Conservation (phyloP, 2,329 filamentous ascomycete genomes). For the Xylaria sp. region DNA sequence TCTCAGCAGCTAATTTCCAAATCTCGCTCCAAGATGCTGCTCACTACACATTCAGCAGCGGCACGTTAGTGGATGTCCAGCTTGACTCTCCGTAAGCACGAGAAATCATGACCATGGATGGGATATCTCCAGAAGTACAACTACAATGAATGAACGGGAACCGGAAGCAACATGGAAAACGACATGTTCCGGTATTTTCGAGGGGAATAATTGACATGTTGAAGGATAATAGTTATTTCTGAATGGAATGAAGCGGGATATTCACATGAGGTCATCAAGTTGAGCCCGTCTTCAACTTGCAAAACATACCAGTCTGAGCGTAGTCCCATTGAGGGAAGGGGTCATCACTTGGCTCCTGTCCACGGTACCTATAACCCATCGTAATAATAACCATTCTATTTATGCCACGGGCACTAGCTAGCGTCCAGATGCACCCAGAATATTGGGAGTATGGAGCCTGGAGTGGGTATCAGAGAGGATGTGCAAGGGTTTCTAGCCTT, state of each 20-base stretch:
- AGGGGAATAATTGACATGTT: neutral
- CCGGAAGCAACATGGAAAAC: neutral
- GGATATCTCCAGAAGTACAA: neutral
- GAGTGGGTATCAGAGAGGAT: constrained; percentile 44
- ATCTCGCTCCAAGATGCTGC: constrained; percentile 39
- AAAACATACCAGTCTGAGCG: constrained; percentile 1
- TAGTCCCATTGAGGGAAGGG: constrained; percentile 18
- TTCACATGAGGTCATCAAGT: constrained; percentile 8
- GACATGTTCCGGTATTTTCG: neutral
- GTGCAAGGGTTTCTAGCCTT: constrained; percentile 49
- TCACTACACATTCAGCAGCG: constrained; percentile 18
- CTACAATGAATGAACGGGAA: neutral
- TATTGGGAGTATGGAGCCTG: constrained; percentile 49
- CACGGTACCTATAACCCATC: constrained; percentile 26
- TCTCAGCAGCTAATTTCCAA: constrained; percentile 43
- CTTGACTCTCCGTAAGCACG: constrained; percentile 36
- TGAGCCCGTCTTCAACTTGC: constrained; percentile 1
- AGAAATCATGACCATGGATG: constrained; percentile 18
- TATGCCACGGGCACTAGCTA: constrained; percentile 36
- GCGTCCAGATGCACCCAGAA: constrained; percentile 46
- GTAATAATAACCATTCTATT: constrained; percentile 40
- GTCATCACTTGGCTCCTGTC: constrained; percentile 34
- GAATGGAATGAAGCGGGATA: neutral
- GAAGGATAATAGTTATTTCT: neutral
- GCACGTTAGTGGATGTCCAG: constrained; percentile 33